These are phyloP conservation scores for Petrea volubilis DNA, from an alignment of 257 asterid genomes.

Conservation along the genomic window DNA sequence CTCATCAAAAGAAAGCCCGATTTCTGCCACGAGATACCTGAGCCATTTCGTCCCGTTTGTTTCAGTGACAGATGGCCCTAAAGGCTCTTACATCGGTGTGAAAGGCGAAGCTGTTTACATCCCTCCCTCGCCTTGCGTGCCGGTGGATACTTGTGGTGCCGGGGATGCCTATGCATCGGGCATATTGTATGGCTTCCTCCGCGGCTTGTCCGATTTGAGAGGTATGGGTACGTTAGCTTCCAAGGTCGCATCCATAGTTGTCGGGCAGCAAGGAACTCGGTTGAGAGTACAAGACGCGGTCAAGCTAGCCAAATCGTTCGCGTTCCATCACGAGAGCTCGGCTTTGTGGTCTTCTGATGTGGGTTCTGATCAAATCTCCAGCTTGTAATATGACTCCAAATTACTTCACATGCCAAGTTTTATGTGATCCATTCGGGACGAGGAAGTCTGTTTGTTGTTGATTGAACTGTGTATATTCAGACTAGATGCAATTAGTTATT, in stretches of 20 bases:
- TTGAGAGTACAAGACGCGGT: slow-evolving; percentile 78
- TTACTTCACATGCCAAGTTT: neutral
- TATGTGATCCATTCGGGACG: neutral
- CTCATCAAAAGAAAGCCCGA: slow-evolving; percentile 69
- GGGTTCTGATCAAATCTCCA: slow-evolving; percentile 83
- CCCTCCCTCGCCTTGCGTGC: slow-evolving; percentile 86
- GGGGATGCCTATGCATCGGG: slow-evolving; percentile 99
- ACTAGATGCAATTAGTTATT: slow-evolving; percentile 29
- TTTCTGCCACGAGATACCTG: slow-evolving; percentile 80
- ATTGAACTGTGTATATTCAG: slow-evolving; percentile 27
- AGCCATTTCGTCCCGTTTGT: slow-evolving; percentile 97
- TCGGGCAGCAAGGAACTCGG: slow-evolving; percentile 94
- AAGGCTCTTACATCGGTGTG: slow-evolving; percentile 88
- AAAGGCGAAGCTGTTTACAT: slow-evolving; percentile 88
- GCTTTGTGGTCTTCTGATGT: slow-evolving; percentile 54
- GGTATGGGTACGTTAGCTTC: slow-evolving; percentile 86
- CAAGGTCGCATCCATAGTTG: slow-evolving; percentile 89
- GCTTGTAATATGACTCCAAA: slow-evolving; percentile 43
- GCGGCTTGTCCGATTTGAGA: slow-evolving; percentile 68
- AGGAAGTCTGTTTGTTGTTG: slow-evolving; percentile 3
- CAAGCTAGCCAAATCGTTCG: slow-evolving; percentile 59
- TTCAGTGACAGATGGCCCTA: slow-evolving; percentile 92
- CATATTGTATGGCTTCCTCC: slow-evolving; percentile 68
- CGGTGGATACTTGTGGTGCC: slow-evolving; percentile 95
- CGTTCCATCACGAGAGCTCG: slow-evolving; percentile 45